Evolutionary conservation across 768 basidiomycete genomes (phyloP).

Genomic region (Boletus fagicola): DNA sequence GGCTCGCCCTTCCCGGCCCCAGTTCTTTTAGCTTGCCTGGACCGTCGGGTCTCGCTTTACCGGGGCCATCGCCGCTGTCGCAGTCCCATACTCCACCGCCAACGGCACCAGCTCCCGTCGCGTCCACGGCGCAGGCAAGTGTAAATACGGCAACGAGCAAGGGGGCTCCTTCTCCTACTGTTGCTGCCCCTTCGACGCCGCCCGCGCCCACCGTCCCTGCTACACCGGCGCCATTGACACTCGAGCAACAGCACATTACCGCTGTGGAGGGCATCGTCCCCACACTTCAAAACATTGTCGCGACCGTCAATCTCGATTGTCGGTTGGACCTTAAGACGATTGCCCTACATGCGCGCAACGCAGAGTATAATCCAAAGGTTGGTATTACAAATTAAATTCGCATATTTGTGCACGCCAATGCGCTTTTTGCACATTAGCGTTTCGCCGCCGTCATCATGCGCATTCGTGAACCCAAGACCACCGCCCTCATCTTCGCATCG

Average conservation of each 20-base stretch:
- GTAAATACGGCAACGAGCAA: slow-evolving; percentile 33
- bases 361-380: slow-evolving; percentile 99
- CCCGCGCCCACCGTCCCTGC: slow-evolving; percentile 53
- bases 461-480: slow-evolving; percentile 99
- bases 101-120: slow-evolving; percentile 8
- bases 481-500: slow-evolving; percentile 97
- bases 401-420: slow-evolving; percentile 55
- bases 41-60: slow-evolving; percentile 46
- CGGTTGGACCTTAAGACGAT: slow-evolving; percentile 98
- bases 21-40: slow-evolving; percentile 46
- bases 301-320: slow-evolving; percentile 97
- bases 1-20: slow-evolving; percentile 54
- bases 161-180: slow-evolving; percentile 37
- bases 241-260: slow-evolving; percentile 93
- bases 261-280: slow-evolving; percentile 98
- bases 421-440: slow-evolving; percentile 77
- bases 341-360: slow-evolving; percentile 95
- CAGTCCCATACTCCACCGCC: slow-evolving; percentile 38
- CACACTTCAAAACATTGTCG: slow-evolving; percentile 99
- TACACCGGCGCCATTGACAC: slow-evolving; percentile 71
- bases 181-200: slow-evolving; percentile 60
- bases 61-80: slow-evolving; percentile 57
- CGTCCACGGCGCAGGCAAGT: slow-evolving; percentile 25
- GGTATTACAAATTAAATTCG: slow-evolving; percentile 44
- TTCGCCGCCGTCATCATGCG: slow-evolving; percentile 99